phyloP scores from a whole-genome alignment of 768 basidiomycete genomes.

The Coprinopsis sp. region DNA sequence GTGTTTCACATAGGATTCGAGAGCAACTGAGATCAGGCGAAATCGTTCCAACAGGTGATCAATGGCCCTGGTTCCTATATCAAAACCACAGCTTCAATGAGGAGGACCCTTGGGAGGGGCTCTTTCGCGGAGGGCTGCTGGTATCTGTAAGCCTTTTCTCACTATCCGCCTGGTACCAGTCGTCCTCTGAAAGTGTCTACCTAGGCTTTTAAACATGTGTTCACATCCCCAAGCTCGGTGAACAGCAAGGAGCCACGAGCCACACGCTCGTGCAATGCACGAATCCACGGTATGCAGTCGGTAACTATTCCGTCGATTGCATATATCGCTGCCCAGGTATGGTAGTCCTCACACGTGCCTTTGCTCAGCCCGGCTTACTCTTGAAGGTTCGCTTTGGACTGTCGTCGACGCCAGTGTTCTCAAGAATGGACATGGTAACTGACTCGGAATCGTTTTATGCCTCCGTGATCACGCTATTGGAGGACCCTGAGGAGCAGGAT shows the following conservation, averaged over 20 bases:
- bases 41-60: not conserved
- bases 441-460: not conserved
- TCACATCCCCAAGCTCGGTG: not conserved
- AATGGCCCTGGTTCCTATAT: not conserved
- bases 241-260: not conserved
- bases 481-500: not conserved
- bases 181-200: not conserved
- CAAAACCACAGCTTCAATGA: not conserved
- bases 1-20: not conserved
- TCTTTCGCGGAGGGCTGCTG: not conserved
- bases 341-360: not conserved
- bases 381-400: not conserved
- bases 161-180: not conserved
- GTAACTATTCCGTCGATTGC: not conserved
- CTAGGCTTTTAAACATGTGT: constrained; percentile 1
- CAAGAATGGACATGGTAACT: not conserved
- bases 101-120: not conserved
- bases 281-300: constrained; percentile 1
- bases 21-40: not conserved
- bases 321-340: constrained; percentile 1
- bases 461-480: not conserved
- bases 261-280: not conserved
- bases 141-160: not conserved
- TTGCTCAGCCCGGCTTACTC: not conserved
- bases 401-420: not conserved